Evolutionary conservation across 352 stramenopile genomes (phyloP).

Genomic region (Peronospora farinosa): DNA sequence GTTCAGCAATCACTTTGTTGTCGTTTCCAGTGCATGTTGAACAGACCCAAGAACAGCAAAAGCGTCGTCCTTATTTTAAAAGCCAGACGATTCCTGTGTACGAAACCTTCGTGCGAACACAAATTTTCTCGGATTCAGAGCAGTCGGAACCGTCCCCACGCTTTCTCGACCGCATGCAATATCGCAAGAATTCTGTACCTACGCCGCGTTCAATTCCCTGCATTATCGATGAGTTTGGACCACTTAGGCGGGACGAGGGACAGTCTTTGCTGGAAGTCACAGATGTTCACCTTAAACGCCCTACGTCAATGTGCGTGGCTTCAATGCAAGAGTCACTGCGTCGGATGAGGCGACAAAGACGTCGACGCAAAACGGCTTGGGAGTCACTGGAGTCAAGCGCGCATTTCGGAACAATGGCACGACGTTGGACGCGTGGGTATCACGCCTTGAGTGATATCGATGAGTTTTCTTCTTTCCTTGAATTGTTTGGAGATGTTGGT

Average conservation of each 20-base stretch:
- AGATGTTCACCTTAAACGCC: slow-evolving; percentile 42
- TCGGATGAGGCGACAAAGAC: slow-evolving; percentile 32
- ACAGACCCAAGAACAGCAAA: slow-evolving; percentile 11
- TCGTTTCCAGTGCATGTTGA: slow-evolving; percentile 2
- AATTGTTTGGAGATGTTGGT: slow-evolving; percentile 12
- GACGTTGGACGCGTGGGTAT: slow-evolving; percentile 64
- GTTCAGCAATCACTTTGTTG: slow-evolving; percentile 4
- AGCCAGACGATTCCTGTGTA: slow-evolving; percentile 31
- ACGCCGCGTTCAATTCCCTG: slow-evolving; percentile 43
- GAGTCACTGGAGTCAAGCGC: slow-evolving; percentile 51
- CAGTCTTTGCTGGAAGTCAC: slow-evolving; percentile 56
- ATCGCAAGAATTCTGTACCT: slow-evolving; percentile 51
- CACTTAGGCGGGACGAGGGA: slow-evolving; percentile 25
- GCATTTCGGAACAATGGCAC: slow-evolving; percentile 48
- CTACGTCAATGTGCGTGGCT: slow-evolving; percentile 50
- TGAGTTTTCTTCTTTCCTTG: slow-evolving; percentile 32
- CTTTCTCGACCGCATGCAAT: slow-evolving; percentile 28
- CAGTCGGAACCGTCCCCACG: slow-evolving; percentile 47
- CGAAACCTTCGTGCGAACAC: slow-evolving; percentile 23
- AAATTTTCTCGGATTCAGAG: slow-evolving; percentile 47
- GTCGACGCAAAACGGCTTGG: slow-evolving; percentile 47
- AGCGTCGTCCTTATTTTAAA: slow-evolving; percentile 26
- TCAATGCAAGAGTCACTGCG: slow-evolving; percentile 36
- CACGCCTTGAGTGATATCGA: slow-evolving; percentile 53
- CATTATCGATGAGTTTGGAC: slow-evolving; percentile 18